These are phyloP conservation scores for Trichosporon sp. DNA, from an alignment of 1,284 basidiomycete species.

Conservation along the genomic window DNA sequence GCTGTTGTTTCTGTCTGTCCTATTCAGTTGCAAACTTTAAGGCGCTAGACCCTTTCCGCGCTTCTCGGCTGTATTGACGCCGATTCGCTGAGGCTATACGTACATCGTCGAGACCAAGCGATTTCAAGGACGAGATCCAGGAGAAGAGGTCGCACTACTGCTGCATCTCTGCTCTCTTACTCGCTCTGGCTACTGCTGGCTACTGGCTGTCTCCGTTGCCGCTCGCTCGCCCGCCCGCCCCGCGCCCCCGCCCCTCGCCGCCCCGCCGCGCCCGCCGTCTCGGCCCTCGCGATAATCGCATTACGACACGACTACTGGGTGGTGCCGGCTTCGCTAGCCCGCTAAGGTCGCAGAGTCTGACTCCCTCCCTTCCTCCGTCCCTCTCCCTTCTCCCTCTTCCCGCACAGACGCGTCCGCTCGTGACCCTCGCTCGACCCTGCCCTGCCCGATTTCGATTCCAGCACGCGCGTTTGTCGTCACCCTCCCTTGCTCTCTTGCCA, in stretches of 20 bases:
- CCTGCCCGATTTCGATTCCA: not conserved
- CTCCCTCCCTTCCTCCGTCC: no score
- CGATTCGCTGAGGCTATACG: not conserved
- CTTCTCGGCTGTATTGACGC: not conserved
- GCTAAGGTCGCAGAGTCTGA: not conserved
- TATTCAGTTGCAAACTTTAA: not conserved
- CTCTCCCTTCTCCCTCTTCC: not conserved
- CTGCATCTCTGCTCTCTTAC: no score
- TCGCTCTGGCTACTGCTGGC: no score
- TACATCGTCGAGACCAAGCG: not conserved
- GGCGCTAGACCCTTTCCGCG: not conserved
- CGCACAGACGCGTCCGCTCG: not conserved
- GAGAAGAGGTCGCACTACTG: no score
- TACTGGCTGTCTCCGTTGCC: no score
- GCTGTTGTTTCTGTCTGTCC: not conserved
- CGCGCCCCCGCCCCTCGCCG: no score
- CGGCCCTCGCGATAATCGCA: not conserved
- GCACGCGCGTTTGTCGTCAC: slow-evolving; percentile 2
- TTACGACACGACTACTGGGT: not conserved
- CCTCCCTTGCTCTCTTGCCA: not conserved
- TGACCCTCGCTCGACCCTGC: not conserved
- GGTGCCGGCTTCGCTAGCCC: no score
- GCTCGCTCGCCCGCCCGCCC: no score
- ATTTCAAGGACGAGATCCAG: not conserved
- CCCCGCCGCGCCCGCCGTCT: no score